Percentiles rank a stretch among this genome's conserved stretches.
Evolutionary conservation across 202 grass and related monocot species (phyloP).

Genomic region (Digitaria exilis): DNA sequence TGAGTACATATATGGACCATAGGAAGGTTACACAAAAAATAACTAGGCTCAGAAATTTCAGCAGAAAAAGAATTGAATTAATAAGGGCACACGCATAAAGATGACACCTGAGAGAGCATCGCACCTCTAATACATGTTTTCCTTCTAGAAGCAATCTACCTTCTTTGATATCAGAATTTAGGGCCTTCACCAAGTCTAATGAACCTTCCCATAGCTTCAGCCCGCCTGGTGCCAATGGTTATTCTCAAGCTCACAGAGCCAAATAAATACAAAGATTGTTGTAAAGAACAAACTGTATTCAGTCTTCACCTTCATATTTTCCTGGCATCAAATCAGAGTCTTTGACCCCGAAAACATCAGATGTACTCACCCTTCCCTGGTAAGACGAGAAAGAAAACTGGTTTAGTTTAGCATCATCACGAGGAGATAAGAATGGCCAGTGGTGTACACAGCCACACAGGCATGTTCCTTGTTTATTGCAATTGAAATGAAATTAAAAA

Average conservation of each 20-base stretch:
- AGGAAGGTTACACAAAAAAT: not conserved
- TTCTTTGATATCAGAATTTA: constrained; percentile 59
- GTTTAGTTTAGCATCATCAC: constrained; percentile 21
- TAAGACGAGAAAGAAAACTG: constrained; percentile 2
- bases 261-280: constrained; percentile 23
- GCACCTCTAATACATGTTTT: constrained; percentile 76
- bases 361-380: constrained; percentile 79
- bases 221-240: constrained; percentile 58
- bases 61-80: constrained; percentile 17
- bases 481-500: not conserved
- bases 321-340: constrained; percentile 92
- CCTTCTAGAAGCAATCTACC: constrained; percentile 50
- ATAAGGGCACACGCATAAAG: constrained; percentile 13
- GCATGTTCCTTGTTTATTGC: not conserved
- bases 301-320: constrained; percentile 83
- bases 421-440: not conserved
- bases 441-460: not conserved
- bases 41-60: not conserved
- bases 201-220: constrained; percentile 98
- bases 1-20: not conserved
- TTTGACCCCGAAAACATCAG: constrained; percentile 80
- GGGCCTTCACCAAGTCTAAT: constrained; percentile 70
- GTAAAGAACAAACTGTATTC: constrained; percentile 12
- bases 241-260: constrained; percentile 4
- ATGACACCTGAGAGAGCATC: constrained; percentile 41